A percentile compares a stretch with the other conserved stretches of the same genome.
Evolutionary conservation across 2,329 filamentous ascomycete genomes (phyloP).

Genomic region (Stachybotrys chlorohalonatus): DNA sequence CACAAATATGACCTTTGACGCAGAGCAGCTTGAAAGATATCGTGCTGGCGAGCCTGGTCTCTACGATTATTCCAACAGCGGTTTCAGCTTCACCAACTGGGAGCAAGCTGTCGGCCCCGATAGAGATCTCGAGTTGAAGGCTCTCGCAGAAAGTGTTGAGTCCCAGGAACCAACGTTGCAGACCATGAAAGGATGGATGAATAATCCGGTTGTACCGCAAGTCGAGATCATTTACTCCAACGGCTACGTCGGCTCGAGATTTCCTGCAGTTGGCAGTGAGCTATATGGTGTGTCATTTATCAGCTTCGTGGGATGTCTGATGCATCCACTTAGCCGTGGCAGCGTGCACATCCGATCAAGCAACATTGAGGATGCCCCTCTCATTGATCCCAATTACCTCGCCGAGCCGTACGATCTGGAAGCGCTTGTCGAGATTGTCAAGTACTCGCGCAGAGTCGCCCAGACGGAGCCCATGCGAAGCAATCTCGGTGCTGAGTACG

Average conservation of each 20-base stretch:
- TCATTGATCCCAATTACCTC: constrained; percentile 1
- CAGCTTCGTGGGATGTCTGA: neutral
- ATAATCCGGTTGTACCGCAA: neutral
- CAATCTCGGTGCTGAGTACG: neutral
- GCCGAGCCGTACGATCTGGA: neutral
- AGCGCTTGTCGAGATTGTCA: neutral
- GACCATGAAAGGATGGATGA: neutral
- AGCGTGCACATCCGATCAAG: neutral
- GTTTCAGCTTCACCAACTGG: constrained; percentile 1
- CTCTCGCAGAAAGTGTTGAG: neutral
- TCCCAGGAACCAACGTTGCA: neutral
- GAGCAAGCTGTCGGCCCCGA: neutral
- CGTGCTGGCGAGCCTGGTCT: neutral
- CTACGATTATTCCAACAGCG: constrained; percentile 1
- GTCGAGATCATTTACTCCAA: neutral
- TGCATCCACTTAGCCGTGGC: neutral
- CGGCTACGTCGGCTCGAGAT: neutral
- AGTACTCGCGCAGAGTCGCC: neutral
- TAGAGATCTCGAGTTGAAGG: neutral
- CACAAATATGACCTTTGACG: neutral
- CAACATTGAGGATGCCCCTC: neutral
- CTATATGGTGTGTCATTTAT: neutral
- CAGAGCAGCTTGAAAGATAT: neutral
- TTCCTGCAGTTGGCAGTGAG: neutral
- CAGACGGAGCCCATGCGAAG: neutral